Evolutionary conservation across 2,329 filamentous ascomycete genomes (phyloP), one percentile per base, ranked within the genome.

Genomic region (Juglanconis juglandina): DNA sequence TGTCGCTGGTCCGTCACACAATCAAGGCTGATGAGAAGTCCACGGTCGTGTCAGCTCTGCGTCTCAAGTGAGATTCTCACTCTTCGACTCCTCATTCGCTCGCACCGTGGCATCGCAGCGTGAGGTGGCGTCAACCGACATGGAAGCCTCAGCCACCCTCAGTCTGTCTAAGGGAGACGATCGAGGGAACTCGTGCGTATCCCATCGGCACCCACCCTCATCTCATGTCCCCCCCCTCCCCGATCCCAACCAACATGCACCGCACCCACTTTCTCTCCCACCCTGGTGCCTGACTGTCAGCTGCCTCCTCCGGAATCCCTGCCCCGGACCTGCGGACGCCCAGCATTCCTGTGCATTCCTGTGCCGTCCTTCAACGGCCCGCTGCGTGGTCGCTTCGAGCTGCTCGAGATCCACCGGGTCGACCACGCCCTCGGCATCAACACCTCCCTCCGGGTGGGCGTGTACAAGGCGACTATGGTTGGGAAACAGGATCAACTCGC

Each of bases 361-460:
- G 51, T 53, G 56, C 51, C 47, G 52, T 59, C 56, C 32, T 32
- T 52, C 46, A 53, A 53, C 60, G 60, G 60, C 60, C 60, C 60
- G 60, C 60, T 52, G 57, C 57, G 57, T 55, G 53, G 44, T 55
- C 53, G 42, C 32, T 33, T 53, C 41, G 32, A 56, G 32, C 6
- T 41, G 32, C 47, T 50, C 57, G 50, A 51, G 53, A 39, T 49
- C 34, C 35, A 48, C 30, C 56, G 41, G 17, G 47, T 59, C 52
- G 39, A 50, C 39, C 34, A 41, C 52, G 30, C 53, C 49, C 44
- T 34, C 59, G 50, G 41, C 42, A 35, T 46, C 32, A 58, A 37
- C 24, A 24, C 24, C 24, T 24, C 24, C 24, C 24, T 24, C 24
- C 24, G 24, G 24, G 24, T 24, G 24, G 24, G 24, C 24, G 24